phyloP scores from a whole-genome alignment of 2,329 filamentous ascomycete genomes.

The Monosporascus sp. region DNA sequence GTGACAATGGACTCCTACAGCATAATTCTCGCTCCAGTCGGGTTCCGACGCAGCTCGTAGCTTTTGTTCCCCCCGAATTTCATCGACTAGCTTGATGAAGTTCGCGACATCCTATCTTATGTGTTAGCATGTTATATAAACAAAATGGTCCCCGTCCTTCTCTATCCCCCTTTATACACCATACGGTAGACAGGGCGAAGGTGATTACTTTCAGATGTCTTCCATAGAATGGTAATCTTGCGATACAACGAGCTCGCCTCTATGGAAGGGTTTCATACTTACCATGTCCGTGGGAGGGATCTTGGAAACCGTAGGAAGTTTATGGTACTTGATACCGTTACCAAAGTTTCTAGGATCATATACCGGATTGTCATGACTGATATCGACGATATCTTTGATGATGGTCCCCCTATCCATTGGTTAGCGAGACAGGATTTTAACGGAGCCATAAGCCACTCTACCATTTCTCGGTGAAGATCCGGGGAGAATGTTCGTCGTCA shows the following conservation, averaged over 20 bases:
- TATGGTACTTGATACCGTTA: constrained; percentile 67
- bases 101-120: constrained; percentile 38
- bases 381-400: constrained; percentile 78
- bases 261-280: constrained; percentile 40
- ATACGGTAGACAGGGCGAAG: no score
- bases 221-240: no score
- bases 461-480: constrained; percentile 50
- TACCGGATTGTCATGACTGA: constrained; percentile 83
- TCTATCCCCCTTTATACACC: background rate
- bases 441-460: constrained; percentile 3
- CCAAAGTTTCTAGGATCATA: constrained; percentile 74
- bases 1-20: constrained; percentile 86
- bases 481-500: constrained; percentile 75
- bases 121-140: background rate
- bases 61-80: constrained; percentile 51
- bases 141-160: background rate
- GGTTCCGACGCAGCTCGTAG: constrained; percentile 34
- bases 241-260: background rate
- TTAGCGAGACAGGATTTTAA: constrained; percentile 2
- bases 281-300: constrained; percentile 61
- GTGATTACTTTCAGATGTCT: no score
- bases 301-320: constrained; percentile 89
- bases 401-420: constrained; percentile 56
- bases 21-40: constrained; percentile 35
- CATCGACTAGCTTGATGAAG: constrained; percentile 54